Conservation (phyloP, 257 asterid species). For the Nicotiana tomentosiformis region DNA sequence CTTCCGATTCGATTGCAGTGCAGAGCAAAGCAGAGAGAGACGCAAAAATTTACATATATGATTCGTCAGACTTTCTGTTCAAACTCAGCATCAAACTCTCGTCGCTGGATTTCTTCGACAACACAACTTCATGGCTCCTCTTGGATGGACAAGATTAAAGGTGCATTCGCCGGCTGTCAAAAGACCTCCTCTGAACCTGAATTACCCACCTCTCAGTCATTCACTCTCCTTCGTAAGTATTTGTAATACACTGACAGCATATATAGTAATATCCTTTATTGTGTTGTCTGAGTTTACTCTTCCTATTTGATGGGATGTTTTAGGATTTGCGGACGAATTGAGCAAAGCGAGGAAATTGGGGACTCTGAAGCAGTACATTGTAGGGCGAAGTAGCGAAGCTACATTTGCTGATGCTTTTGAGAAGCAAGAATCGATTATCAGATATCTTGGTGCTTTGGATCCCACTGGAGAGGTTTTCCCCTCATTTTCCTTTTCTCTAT, state of each 20-base stretch:
- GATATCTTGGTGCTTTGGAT: conserved; percentile 68
- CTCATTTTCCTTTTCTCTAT: not conserved
- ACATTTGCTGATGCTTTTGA: conserved; percentile 59
- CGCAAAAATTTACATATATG: not conserved
- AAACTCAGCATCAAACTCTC: conserved; percentile 1
- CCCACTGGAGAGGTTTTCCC: conserved; percentile 68
- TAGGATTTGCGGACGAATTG: conserved; percentile 83
- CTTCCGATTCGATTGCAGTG: not conserved
- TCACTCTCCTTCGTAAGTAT: conserved; percentile 62
- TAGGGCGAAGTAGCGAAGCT: conserved; percentile 74
- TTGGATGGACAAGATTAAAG: conserved; percentile 84
- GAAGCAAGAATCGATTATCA: conserved; percentile 78
- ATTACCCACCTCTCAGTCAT: conserved; percentile 27
- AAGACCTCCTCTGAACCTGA: conserved; percentile 28
- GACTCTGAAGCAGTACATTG: conserved; percentile 55
- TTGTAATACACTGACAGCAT: no score
- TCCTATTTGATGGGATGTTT: no score
- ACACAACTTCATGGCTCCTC: conserved; percentile 48
- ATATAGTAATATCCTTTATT: no score
- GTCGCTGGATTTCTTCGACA: conserved; percentile 58
- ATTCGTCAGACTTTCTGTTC: not conserved
- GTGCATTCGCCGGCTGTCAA: conserved; percentile 67
- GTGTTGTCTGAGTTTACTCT: no score
- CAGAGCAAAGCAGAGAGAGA: not conserved
- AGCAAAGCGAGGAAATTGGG: conserved; percentile 71